phyloP scores from a whole-genome alignment of 805 yeast genomes.

The Wickerhamomyces chambardii region DNA sequence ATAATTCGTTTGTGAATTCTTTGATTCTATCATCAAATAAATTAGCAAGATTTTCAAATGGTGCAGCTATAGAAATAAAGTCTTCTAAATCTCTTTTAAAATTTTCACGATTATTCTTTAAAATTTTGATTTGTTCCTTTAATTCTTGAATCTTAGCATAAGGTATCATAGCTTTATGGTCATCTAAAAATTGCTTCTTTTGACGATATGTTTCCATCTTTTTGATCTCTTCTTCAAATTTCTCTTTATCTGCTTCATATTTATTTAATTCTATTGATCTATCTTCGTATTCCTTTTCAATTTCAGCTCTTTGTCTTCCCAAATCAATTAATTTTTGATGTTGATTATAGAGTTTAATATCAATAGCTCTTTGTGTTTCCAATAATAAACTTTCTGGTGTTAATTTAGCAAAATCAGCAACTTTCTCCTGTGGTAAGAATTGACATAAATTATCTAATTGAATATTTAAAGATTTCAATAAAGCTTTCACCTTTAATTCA shows the following conservation, averaged over 20 bases:
- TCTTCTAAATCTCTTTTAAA: slow-evolving; percentile 18
- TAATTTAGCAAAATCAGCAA: slow-evolving; percentile 81
- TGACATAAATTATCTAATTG: slow-evolving; percentile 91
- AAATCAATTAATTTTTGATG: slow-evolving; percentile 49
- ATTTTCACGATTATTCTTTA: slow-evolving; percentile 17
- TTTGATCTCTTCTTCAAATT: slow-evolving; percentile 38
- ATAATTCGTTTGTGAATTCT: too few relatives aligned
- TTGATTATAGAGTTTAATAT: slow-evolving; percentile 43
- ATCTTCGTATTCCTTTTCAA: slow-evolving; percentile 27
- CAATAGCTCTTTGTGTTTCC: slow-evolving; percentile 79
- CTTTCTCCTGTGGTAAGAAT: slow-evolving; percentile 91
- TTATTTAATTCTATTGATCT: slow-evolving; percentile 20
- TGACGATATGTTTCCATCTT: slow-evolving; percentile 35
- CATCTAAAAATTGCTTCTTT: slow-evolving; percentile 34
- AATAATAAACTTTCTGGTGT: slow-evolving; percentile 64
- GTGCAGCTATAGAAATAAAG: slow-evolving; percentile 14
- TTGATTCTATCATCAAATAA: slow-evolving; percentile 18
- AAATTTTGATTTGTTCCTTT: slow-evolving; percentile 6
- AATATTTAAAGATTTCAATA: slow-evolving; percentile 48
- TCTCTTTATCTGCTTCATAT: slow-evolving; percentile 23
- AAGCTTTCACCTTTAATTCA: slow-evolving; percentile 36
- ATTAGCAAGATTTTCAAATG: slow-evolving; percentile 10
- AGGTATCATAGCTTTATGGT: slow-evolving; percentile 38
- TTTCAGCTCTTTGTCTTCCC: slow-evolving; percentile 32
- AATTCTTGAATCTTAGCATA: slow-evolving; percentile 37